phyloP scores from a whole-genome alignment of 257 asterid genomes.

The Lithospermum erythrorhizon region DNA sequence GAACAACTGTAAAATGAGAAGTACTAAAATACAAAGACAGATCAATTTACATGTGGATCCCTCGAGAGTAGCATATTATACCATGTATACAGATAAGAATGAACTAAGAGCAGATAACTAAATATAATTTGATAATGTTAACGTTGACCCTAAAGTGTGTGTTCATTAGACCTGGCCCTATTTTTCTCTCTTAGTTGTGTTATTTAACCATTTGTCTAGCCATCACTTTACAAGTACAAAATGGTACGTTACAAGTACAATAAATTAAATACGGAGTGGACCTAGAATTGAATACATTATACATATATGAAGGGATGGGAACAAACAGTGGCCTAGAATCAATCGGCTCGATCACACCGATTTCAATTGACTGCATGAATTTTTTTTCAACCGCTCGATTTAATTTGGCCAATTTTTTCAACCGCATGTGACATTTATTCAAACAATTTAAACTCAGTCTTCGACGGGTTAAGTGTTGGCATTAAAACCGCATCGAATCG shows the following conservation, averaged over 20 bases:
- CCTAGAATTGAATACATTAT: background rate
- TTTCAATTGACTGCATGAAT: no score
- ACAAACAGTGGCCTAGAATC: no score
- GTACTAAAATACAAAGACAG: slow-evolving; percentile 15
- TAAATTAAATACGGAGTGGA: no score
- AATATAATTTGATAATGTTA: background rate
- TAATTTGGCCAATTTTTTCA: no score
- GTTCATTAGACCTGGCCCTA: background rate
- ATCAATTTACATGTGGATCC: slow-evolving; percentile 21
- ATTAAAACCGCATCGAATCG: no score
- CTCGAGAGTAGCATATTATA: slow-evolving; percentile 4
- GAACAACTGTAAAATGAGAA: slow-evolving; percentile 17
- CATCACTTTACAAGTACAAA: background rate
- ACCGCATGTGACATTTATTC: no score
- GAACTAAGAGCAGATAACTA: background rate
- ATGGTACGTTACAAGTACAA: background rate
- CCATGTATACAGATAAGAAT: background rate
- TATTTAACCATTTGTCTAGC: slow-evolving; percentile 3
- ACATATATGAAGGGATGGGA: no score
- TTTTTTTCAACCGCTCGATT: no score
- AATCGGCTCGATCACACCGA: no score
- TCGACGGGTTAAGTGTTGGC: no score
- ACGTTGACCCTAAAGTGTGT: background rate
- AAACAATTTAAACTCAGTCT: no score
- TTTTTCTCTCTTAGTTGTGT: background rate